Conservation (phyloP, 495 filamentous ascomycete species). For the Aspergillus baeticus region DNA sequence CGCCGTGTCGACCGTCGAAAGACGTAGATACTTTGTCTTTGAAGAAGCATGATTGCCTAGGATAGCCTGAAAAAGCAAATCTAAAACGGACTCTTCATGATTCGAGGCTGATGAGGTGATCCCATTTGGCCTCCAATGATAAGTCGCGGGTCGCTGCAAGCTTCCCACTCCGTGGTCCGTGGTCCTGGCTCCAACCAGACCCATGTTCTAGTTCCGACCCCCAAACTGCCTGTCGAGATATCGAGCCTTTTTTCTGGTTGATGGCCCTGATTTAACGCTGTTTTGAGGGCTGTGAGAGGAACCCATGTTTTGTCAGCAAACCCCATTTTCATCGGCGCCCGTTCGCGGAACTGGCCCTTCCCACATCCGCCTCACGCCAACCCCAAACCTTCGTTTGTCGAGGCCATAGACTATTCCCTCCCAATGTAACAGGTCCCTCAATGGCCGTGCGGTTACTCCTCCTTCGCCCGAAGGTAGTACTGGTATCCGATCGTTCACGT, state of each 20-base stretch:
- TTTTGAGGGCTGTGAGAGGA: not conserved
- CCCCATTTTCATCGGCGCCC: slow-evolving; percentile 1
- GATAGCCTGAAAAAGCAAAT: slow-evolving; percentile 14
- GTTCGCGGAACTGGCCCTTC: slow-evolving; percentile 21
- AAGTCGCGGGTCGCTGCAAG: slow-evolving; percentile 3
- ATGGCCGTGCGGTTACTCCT: slow-evolving; percentile 24
- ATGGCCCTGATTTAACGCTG: not conserved
- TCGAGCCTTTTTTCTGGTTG: not conserved
- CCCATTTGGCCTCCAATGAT: slow-evolving; percentile 7
- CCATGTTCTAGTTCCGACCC: slow-evolving; percentile 6
- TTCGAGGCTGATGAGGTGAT: slow-evolving; percentile 14
- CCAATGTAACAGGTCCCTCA: slow-evolving; percentile 20
- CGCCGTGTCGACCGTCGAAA: not conserved
- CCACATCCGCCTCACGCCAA: slow-evolving; percentile 11
- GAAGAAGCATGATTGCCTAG: not conserved
- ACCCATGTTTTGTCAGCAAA: slow-evolving; percentile 25
- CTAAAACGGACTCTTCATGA: not conserved
- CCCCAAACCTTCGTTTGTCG: slow-evolving; percentile 1
- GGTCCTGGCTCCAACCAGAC: slow-evolving; percentile 6
- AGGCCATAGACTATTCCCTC: not conserved
- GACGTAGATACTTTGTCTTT: no score
- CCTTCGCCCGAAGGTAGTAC: slow-evolving; percentile 24
- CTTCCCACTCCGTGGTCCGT: slow-evolving; percentile 10
- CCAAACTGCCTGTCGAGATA: slow-evolving; percentile 10
- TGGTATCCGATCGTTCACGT: slow-evolving; percentile 6